Base-by-base conservation (phyloP, 768 basidiomycete genomes). In the Mycena rebaudengoi region DNA sequence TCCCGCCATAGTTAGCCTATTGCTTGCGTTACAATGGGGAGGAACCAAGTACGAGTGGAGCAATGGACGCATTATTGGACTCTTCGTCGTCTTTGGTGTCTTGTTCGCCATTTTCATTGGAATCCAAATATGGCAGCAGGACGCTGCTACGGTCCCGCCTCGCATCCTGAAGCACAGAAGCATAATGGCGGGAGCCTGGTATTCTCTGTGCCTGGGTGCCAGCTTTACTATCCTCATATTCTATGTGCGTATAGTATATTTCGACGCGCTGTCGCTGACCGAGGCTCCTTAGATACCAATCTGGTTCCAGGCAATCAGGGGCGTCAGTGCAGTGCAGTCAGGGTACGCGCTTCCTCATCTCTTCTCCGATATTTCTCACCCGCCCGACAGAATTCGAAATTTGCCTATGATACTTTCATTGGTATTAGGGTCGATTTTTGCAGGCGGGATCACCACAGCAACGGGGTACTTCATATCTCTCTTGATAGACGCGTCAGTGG, bases 21-120 rank as follows among this genome's bases (percentile, higher is more conserved):
- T 70, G 45, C 73, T 84, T 7, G 78, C 83, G 5, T 70, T 84
- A 2, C 79, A 82, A 53, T 82, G 80, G 79, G 83, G 82, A 18
- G 83, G 83, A 0, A 77, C 79, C 61, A 70, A 71, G 13, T 79
- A 80, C 64, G 69, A 76, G 1, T 85, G 84, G 84, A 70, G 68
- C 40, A 75, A 76, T 52, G 43, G 45, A 14, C 64, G 64, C 49
- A 60, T 65, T 10, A 60, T 65, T 30, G 58, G 29, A 2, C 64
- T 65, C 23, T 56, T 65, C 18, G 58, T 65, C 14, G 28, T 65
- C 45, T 65, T 65, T 32, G 64, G 58, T 7, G 52, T 74, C 70
- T 8, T 69, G 44, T 62, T 62, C 37, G 21, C 23, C 23, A 26
- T 33, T 5, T 69, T 69, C 62, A 26, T 67, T 23, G 48, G 13